phyloP scores from a whole-genome alignment of 345 rosid species.

The Isatis tinctoria region DNA sequence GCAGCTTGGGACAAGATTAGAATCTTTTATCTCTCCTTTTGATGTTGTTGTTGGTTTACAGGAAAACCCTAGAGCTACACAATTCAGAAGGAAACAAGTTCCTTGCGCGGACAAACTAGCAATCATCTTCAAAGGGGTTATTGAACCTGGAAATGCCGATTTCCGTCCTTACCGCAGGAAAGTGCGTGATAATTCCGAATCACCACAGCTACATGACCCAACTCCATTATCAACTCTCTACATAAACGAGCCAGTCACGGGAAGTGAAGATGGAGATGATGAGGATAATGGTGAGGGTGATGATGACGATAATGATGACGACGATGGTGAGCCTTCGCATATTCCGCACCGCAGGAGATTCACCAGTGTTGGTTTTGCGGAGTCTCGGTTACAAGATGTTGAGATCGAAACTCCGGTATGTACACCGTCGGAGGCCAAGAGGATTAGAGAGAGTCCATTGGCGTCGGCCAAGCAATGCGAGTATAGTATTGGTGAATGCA shows the following conservation, averaged over 20 bases:
- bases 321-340: constrained; percentile 18
- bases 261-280: constrained; percentile 18
- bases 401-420: constrained; percentile 13
- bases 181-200: constrained; percentile 9
- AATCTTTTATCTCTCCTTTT: neutral
- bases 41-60: neutral
- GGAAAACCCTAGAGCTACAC: constrained; percentile 39
- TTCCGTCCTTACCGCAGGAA: constrained; percentile 29
- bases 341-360: constrained; percentile 5
- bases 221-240: constrained; percentile 32
- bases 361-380: constrained; percentile 22
- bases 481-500: constrained; percentile 47
- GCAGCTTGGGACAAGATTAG: neutral
- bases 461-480: constrained; percentile 13
- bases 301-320: neutral
- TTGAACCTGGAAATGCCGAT: constrained; percentile 30
- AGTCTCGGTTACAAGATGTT: constrained; percentile 32
- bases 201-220: constrained; percentile 27
- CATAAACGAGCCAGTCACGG: constrained; percentile 32
- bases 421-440: constrained; percentile 8
- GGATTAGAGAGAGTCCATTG: constrained; percentile 21
- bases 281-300: neutral
- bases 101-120: constrained; percentile 38
- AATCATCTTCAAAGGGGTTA: constrained; percentile 33
- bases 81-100: constrained; percentile 32